phyloP scores from a whole-genome alignment of 371 early-diverging fungal genomes.

The Mucor velutinosus region DNA sequence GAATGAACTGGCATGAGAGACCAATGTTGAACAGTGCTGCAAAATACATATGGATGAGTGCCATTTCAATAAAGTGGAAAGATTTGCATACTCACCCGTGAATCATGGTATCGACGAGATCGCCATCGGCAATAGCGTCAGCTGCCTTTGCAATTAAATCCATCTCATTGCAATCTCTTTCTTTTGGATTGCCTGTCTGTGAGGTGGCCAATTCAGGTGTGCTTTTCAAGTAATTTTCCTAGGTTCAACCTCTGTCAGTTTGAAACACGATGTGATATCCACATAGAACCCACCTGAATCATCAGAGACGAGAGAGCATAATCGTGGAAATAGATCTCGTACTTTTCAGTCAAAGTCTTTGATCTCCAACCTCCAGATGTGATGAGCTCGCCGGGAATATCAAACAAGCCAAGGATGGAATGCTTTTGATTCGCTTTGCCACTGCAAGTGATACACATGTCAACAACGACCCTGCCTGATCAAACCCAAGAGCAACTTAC shows the following conservation, averaged over 20 bases:
- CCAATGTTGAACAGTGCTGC: conserved; percentile 80
- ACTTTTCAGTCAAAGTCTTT: conserved; percentile 71
- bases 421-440: conserved; percentile 77
- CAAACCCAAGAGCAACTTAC: conserved; percentile 35
- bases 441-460: conserved; percentile 18
- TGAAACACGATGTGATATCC: not conserved
- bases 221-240: conserved; percentile 56
- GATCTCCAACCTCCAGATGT: conserved; percentile 50
- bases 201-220: conserved; percentile 28
- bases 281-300: conserved; percentile 51
- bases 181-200: conserved; percentile 16
- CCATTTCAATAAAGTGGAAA: not conserved
- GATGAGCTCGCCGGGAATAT: conserved; percentile 79
- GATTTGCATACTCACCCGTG: conserved; percentile 59
- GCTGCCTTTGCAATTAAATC: conserved; percentile 82
- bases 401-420: conserved; percentile 81
- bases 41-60: not conserved
- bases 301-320: conserved; percentile 90
- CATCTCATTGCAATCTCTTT: conserved; percentile 38
- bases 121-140: conserved; percentile 89
- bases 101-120: conserved; percentile 83
- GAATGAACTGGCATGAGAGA: conserved; percentile 92
- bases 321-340: conserved; percentile 96
- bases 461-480: not conserved
- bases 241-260: not conserved